Conservation (phyloP, 495 filamentous ascomycete species). For the Aspergillus coremiiformis region DNA sequence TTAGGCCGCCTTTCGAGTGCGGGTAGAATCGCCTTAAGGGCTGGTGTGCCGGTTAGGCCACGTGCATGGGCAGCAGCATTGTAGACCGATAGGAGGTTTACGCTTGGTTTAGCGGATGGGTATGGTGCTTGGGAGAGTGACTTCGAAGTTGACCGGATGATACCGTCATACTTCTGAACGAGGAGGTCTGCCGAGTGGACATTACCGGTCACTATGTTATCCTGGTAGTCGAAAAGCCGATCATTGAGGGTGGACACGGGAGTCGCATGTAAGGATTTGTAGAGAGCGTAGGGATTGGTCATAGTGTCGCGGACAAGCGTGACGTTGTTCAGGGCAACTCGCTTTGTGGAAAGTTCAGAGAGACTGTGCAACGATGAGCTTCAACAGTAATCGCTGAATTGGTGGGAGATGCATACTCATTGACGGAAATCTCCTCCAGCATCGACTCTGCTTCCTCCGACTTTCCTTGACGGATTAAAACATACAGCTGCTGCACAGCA, state of each 20-base stretch:
- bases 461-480: conserved; percentile 65
- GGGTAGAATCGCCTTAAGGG: conserved; percentile 64
- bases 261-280: conserved; percentile 56
- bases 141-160: conserved; percentile 57
- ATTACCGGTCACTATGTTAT: conserved; percentile 60
- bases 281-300: conserved; percentile 71
- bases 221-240: conserved; percentile 71
- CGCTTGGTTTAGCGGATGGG: conserved; percentile 48
- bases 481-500: conserved; percentile 77
- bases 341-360: conserved; percentile 65
- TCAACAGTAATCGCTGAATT: neutral
- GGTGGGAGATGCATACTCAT: conserved; percentile 45
- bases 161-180: conserved; percentile 67
- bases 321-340: conserved; percentile 73
- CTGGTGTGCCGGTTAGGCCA: conserved; percentile 55
- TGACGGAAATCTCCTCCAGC: conserved; percentile 53
- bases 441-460: conserved; percentile 62
- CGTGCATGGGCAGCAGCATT: conserved; percentile 71
- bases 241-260: conserved; percentile 56
- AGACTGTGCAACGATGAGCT: conserved; percentile 48
- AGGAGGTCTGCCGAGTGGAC: conserved; percentile 65
- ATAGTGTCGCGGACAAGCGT: conserved; percentile 49
- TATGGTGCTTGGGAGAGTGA: conserved; percentile 46
- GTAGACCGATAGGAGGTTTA: conserved; percentile 63
- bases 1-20: conserved; percentile 69